These are phyloP conservation scores for Leucogyrophana mollusca DNA, from an alignment of 768 basidiomycete genomes.

Conservation along the genomic window DNA sequence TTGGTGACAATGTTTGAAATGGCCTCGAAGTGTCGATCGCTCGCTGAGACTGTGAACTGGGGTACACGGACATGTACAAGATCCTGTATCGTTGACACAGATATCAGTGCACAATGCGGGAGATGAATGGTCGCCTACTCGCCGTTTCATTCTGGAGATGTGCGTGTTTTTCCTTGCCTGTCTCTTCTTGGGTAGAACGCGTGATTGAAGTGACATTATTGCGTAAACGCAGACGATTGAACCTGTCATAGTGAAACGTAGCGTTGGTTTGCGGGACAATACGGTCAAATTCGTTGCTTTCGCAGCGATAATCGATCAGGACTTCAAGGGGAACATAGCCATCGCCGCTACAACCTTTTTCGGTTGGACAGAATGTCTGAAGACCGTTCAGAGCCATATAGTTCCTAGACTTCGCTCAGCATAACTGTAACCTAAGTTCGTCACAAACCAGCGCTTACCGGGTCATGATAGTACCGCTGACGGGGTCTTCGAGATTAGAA, in stretches of 20 bases:
- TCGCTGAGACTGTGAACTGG: conserved; percentile 83
- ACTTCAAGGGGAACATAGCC: conserved; percentile 86
- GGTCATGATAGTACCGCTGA: conserved; percentile 84
- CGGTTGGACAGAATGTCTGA: conserved; percentile 81
- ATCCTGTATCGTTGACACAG: conserved; percentile 51
- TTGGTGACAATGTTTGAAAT: conserved; percentile 87
- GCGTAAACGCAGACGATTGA: conserved; percentile 85
- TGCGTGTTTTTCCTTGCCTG: conserved; percentile 21
- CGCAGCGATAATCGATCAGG: conserved; percentile 79
- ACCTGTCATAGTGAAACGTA: conserved; percentile 87
- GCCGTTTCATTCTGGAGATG: conserved; percentile 71
- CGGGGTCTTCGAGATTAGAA: conserved; percentile 73
- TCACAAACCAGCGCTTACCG: conserved; percentile 45
- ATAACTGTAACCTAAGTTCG: conserved; percentile 1
- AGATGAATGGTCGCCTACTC: conserved; percentile 13
- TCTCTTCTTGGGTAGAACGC: conserved; percentile 34
- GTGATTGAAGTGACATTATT: conserved; percentile 61
- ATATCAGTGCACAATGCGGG: too few species aligned
- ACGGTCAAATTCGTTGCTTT: conserved; percentile 81
- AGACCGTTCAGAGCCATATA: conserved; percentile 77
- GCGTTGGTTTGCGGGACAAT: conserved; percentile 88
- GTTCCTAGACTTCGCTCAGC: conserved; percentile 46
- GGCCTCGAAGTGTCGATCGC: conserved; percentile 75
- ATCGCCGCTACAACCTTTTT: conserved; percentile 37
- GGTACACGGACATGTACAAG: conserved; percentile 80